Evolutionary conservation across 1,284 basidiomycete genomes (phyloP).

Genomic region (Rugosomyces carneus): DNA sequence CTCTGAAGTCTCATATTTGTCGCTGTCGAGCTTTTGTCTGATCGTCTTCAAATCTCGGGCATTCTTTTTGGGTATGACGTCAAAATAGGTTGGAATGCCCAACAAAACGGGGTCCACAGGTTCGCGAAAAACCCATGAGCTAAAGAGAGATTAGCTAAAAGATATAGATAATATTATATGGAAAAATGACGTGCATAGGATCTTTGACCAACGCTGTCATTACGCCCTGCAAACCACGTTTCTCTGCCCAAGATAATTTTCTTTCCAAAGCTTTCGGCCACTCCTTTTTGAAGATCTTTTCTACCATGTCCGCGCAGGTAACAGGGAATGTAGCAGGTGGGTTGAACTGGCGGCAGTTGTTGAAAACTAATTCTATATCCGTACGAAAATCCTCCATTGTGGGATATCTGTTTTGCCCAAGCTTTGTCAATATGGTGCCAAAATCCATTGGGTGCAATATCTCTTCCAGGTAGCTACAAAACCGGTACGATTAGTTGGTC

Average conservation of each 20-base stretch:
- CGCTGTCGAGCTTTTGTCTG: constrained; percentile 72
- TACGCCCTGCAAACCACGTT: constrained; percentile 70
- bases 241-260: constrained; percentile 77
- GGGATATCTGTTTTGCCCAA: constrained; percentile 62
- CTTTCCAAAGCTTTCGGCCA: constrained; percentile 78
- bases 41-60: constrained; percentile 87
- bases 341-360: constrained; percentile 89
- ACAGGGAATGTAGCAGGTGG: constrained; percentile 74
- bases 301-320: constrained; percentile 66
- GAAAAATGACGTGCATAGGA: constrained; percentile 47
- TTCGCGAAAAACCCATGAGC: constrained; percentile 75
- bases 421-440: constrained; percentile 73
- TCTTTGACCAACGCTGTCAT: constrained; percentile 73
- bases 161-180: neutral
- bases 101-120: constrained; percentile 79
- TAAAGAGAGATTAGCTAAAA: constrained; percentile 22
- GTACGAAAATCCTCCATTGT: constrained; percentile 79
- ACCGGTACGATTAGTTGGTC: neutral
- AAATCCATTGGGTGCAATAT: constrained; percentile 96
- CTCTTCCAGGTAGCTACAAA: constrained; percentile 81
- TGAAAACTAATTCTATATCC: constrained; percentile 83
- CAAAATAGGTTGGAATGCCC: constrained; percentile 79
- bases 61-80: constrained; percentile 77
- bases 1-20: constrained; percentile 76
- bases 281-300: constrained; percentile 77